Base-by-base conservation (phyloP, 1,139 yeast genomes). In the Suhomyces bokatorum region DNA sequence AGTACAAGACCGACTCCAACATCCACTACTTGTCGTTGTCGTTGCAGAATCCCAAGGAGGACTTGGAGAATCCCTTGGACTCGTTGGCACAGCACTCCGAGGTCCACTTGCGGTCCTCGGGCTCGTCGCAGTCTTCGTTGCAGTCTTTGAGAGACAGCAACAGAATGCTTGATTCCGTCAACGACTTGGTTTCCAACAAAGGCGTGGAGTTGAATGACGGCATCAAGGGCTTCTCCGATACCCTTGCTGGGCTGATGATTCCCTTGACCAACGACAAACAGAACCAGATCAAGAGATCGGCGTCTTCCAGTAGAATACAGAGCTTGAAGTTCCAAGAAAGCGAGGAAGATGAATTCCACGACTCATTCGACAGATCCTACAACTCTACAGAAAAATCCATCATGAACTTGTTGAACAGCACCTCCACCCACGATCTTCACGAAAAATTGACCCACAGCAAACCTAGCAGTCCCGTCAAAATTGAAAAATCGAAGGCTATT, bases 111-210 rank as follows among this genome's bases (percentile, higher is more conserved):
- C 62, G 61, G 46, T 67, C 73, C 5, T 69, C 70, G 4, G 75
- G 74, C 11, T 70, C 77, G 10, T 73, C 78, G 3, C 76, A 72
- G 51, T 70, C 77, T 3, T 73, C 78, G 6, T 62, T 74, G 40
- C 77, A 70, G 52, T 71, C 77, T 2, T 62, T 74, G 42, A 50
- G 62, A 37, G 76, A 70, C 30, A 57, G 62, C 22, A 73, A 72
- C 50, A 57, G 78, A 39, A 50, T 56, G 7, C 62, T 74, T 39
- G 59, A 62, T 12, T 66, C 73, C 1, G 53, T 60, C 6, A 58
- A 59, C 13, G 55, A 58, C 24, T 56, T 56, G 12, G 53, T 54
- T 13, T 49, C 60, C 4, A 55, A 59, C 20, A 60, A 57, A 29
- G 77, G 78, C 2, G 51, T 72, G 3, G 62, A 65, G 45, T 57